Percentiles rank a stretch among this genome's conserved stretches.
phyloP scores from a whole-genome alignment of 2,329 filamentous ascomycete species.

The Ophiocordyceps sinensis region DNA sequence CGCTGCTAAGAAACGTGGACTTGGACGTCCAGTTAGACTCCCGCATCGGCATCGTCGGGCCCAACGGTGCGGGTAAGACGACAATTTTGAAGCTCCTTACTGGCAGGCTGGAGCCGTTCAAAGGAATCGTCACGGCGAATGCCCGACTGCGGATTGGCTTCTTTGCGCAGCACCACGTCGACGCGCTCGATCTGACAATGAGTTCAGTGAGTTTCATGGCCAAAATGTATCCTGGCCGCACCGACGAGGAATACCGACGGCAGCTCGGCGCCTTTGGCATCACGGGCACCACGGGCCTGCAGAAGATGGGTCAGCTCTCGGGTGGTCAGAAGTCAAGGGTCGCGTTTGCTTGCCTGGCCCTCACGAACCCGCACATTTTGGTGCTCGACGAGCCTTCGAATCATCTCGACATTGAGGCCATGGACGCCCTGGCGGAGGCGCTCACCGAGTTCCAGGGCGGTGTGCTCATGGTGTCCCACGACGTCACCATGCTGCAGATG shows the following conservation, averaged over 20 bases:
- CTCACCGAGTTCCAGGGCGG: slow-evolving; percentile 81
- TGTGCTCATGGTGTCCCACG: slow-evolving; percentile 97
- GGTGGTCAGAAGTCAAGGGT: slow-evolving; percentile 98
- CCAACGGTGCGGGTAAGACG: slow-evolving; percentile 97
- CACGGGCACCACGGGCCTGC: slow-evolving; percentile 89
- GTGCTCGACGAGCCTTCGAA: slow-evolving; percentile 98
- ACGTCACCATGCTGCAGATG: slow-evolving; percentile 95
- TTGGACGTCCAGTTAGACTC: slow-evolving; percentile 96
- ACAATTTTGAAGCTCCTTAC: slow-evolving; percentile 97
- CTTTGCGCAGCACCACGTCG: slow-evolving; percentile 97
- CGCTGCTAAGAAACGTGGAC: slow-evolving; percentile 74
- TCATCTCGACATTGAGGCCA: slow-evolving; percentile 96
- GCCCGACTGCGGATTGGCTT: slow-evolving; percentile 83
- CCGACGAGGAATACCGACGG: slow-evolving; percentile 92
- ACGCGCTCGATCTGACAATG: slow-evolving; percentile 77
- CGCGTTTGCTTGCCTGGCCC: slow-evolving; percentile 87
- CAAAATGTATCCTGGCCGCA: slow-evolving; percentile 74
- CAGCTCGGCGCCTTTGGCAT: slow-evolving; percentile 82
- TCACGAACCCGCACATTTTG: slow-evolving; percentile 91
- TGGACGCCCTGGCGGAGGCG: slow-evolving; percentile 85
- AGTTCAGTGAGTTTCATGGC: slow-evolving; percentile 96
- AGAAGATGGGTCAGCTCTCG: slow-evolving; percentile 88
- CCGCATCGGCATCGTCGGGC: slow-evolving; percentile 96
- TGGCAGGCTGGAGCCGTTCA: slow-evolving; percentile 61
- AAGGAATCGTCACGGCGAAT: slow-evolving; percentile 76